A percentile compares a stretch with the other conserved stretches of the same genome.
Evolutionary conservation across 371 early-diverging fungal species (phyloP).

Genomic region (Mucor lusitanicus): DNA sequence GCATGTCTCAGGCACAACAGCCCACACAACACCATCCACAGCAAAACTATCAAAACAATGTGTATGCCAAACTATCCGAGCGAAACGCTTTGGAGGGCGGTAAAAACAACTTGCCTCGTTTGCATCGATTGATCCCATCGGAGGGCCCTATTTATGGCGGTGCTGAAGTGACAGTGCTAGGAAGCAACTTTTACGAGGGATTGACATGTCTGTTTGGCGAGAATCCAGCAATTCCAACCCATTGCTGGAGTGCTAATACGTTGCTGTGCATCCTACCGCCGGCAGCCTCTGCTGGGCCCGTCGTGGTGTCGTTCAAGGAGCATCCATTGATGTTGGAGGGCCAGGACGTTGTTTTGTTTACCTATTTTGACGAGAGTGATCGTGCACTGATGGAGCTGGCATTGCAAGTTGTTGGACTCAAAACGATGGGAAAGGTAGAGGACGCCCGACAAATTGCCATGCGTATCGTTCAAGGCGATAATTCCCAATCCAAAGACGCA

Average conservation of each 20-base stretch:
- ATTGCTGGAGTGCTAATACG: slow-evolving; percentile 66
- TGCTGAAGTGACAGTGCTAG: slow-evolving; percentile 69
- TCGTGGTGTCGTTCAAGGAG: slow-evolving; percentile 68
- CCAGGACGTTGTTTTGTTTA: slow-evolving; percentile 55
- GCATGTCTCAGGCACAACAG: slow-evolving; percentile 3
- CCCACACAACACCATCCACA: slow-evolving; percentile 11
- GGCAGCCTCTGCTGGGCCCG: slow-evolving; percentile 65
- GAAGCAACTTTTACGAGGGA: slow-evolving; percentile 66
- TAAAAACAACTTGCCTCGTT: slow-evolving; percentile 31
- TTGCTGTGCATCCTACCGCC: slow-evolving; percentile 78
- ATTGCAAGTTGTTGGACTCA: slow-evolving; percentile 73
- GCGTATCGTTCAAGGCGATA: slow-evolving; percentile 65
- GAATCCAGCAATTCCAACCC: slow-evolving; percentile 59
- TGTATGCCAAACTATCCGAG: slow-evolving; percentile 44
- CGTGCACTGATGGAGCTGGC: slow-evolving; percentile 77
- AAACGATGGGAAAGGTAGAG: slow-evolving; percentile 67
- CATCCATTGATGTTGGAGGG: slow-evolving; percentile 48
- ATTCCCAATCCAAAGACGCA: slow-evolving; percentile 9
- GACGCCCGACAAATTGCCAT: slow-evolving; percentile 64
- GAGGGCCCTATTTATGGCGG: slow-evolving; percentile 80
- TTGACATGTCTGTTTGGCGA: slow-evolving; percentile 73
- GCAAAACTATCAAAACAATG: slow-evolving; percentile 16
- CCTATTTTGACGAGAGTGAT: slow-evolving; percentile 72
- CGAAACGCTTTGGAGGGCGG: slow-evolving; percentile 24
- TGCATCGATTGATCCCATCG: slow-evolving; percentile 62